These are phyloP conservation scores for Diaporthe batatas DNA, from an alignment of 2,329 filamentous ascomycete genomes.

Conservation along the genomic window DNA sequence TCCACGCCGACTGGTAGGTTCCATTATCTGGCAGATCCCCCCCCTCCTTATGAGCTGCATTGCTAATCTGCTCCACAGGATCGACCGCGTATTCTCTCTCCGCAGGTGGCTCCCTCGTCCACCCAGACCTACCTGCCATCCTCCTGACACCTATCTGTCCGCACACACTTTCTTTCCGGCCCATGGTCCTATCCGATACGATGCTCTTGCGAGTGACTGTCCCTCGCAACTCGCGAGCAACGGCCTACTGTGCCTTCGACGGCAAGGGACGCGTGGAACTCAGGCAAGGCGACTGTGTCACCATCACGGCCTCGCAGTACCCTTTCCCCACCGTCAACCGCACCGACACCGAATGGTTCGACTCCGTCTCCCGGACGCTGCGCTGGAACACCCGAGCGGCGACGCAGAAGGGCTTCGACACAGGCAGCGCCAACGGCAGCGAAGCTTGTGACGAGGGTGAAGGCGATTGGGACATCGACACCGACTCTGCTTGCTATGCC, in stretches of 20 bases:
- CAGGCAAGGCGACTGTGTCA: constrained; percentile 93
- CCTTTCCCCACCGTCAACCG: constrained; percentile 97
- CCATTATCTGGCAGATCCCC: neutral
- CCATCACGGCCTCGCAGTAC: constrained; percentile 94
- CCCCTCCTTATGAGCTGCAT: neutral
- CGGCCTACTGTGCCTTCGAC: constrained; percentile 97
- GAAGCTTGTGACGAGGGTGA: constrained; percentile 66
- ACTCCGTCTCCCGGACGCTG: constrained; percentile 91
- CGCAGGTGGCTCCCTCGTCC: constrained; percentile 93
- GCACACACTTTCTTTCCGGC: constrained; percentile 95
- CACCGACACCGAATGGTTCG: constrained; percentile 94
- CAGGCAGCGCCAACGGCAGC: constrained; percentile 54
- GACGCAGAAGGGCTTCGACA: constrained; percentile 89
- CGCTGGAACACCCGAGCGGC: constrained; percentile 96
- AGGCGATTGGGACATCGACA: constrained; percentile 93
- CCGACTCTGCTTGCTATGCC: constrained; percentile 79
- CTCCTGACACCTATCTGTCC: constrained; percentile 97
- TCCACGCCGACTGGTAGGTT: constrained; percentile 85
- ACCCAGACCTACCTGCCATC: constrained; percentile 96
- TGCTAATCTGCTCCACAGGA: constrained; percentile 55
- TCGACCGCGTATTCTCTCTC: constrained; percentile 97
- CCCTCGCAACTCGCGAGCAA: constrained; percentile 86
- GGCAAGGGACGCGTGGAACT: constrained; percentile 96
- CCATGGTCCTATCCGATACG: constrained; percentile 97
- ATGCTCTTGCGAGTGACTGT: constrained; percentile 92